These are phyloP conservation scores for Magnusiomyces paraingens DNA, from an alignment of 1,139 yeast genomes.

Conservation along the genomic window DNA sequence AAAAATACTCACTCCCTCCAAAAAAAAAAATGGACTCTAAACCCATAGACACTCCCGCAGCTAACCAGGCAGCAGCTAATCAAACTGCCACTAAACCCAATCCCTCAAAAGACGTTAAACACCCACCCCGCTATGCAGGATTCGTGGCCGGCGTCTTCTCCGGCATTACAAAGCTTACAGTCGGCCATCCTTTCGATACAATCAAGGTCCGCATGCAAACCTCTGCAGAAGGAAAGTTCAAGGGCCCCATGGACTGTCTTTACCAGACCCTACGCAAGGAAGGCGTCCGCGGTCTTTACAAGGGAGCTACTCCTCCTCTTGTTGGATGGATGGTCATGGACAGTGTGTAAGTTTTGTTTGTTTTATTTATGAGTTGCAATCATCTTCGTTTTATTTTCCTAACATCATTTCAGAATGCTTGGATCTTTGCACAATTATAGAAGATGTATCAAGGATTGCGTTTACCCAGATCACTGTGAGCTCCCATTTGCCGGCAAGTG, in stretches of 20 bases:
- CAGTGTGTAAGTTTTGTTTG: conserved; percentile 32
- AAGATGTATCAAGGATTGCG: conserved; percentile 53
- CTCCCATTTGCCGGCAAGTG: conserved; percentile 71
- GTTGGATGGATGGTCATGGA: conserved; percentile 95
- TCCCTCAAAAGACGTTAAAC: background rate
- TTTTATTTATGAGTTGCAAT: background rate
- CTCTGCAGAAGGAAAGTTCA: conserved; percentile 61
- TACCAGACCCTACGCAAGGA: conserved; percentile 63
- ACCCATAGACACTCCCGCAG: too few species aligned
- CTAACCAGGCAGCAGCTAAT: background rate
- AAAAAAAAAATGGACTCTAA: too few species aligned
- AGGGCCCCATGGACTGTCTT: conserved; percentile 78
- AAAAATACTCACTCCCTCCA: too few species aligned
- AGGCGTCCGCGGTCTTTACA: conserved; percentile 70
- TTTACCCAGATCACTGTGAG: conserved; percentile 50
- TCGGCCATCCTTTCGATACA: conserved; percentile 92
- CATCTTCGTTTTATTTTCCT: background rate
- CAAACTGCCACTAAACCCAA: background rate
- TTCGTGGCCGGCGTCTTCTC: conserved; percentile 84
- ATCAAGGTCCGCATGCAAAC: conserved; percentile 85
- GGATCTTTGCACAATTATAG: conserved; percentile 80
- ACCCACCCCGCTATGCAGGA: conserved; percentile 37
- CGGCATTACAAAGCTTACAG: conserved; percentile 79
- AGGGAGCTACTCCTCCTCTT: conserved; percentile 88
- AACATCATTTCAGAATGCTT: conserved; percentile 43